Conservation (phyloP, 2,329 filamentous ascomycete species). For the Penicillium sp. region DNA sequence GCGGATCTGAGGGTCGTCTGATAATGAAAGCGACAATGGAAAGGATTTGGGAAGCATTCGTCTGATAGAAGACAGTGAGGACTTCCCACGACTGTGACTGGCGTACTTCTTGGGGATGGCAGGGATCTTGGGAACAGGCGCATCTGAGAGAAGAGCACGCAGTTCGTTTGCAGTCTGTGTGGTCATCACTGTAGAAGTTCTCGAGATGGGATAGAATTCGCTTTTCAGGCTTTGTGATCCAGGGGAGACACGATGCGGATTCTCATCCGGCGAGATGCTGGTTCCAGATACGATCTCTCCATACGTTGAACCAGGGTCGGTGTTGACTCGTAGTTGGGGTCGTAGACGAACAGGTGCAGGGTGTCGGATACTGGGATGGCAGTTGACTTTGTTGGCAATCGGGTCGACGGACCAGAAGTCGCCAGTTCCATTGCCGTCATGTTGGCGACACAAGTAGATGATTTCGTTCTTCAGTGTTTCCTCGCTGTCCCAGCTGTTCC, state of each 20-base stretch:
- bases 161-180: slow-evolving; percentile 23
- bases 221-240: slow-evolving; percentile 20
- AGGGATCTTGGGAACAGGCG: slow-evolving; percentile 26
- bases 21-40: slow-evolving; percentile 31
- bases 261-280: slow-evolving; percentile 27
- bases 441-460: slow-evolving; percentile 38
- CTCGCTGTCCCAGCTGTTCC: slow-evolving; percentile 39
- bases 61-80: slow-evolving; percentile 37
- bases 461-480: slow-evolving; percentile 39
- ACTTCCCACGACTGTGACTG: slow-evolving; percentile 33
- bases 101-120: slow-evolving; percentile 15
- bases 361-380: slow-evolving; percentile 34
- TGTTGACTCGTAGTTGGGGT: slow-evolving; percentile 34
- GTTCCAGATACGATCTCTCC: slow-evolving; percentile 34
- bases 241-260: slow-evolving; percentile 15
- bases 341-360: slow-evolving; percentile 31
- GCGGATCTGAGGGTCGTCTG: slow-evolving; percentile 39
- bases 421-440: slow-evolving; percentile 31
- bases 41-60: slow-evolving; percentile 36
- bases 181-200: slow-evolving; percentile 32
- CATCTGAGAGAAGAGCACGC: slow-evolving; percentile 22
- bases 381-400: slow-evolving; percentile 28
- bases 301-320: slow-evolving; percentile 27
- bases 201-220: slow-evolving; percentile 27
- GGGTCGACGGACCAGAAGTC: slow-evolving; percentile 27